phyloP scores from a whole-genome alignment of 139 green algal genomes.

The Eudorina sp. region DNA sequence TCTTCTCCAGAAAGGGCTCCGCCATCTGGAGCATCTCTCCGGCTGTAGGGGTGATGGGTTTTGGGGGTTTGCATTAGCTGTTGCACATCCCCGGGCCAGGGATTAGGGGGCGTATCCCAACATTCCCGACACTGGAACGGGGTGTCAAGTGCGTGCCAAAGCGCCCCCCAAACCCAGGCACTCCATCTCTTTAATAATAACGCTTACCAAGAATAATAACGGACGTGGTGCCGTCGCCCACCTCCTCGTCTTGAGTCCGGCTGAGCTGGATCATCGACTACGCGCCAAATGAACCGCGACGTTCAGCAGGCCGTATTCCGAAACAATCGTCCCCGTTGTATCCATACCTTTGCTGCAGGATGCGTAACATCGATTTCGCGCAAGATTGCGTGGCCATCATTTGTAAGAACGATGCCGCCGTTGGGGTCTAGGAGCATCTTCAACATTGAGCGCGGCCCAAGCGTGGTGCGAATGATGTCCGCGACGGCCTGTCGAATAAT shows the following conservation, averaged over 20 bases:
- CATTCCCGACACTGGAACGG: too few species aligned
- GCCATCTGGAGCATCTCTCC: conserved; percentile 96
- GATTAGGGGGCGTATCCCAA: too few species aligned
- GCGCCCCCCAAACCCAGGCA: background rate
- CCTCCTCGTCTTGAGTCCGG: conserved; percentile 97
- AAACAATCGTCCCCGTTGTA: too few species aligned
- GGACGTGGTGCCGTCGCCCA: conserved; percentile 99
- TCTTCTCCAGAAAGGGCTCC: conserved; percentile 94
- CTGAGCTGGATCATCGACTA: conserved; percentile 98
- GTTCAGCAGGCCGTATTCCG: too few species aligned
- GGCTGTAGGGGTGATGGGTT: conserved; percentile 68
- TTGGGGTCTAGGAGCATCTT: conserved; percentile 99
- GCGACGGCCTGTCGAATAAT: conserved; percentile 84
- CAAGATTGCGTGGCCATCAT: conserved; percentile 98
- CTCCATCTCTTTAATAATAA: background rate
- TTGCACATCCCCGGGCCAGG: too few species aligned
- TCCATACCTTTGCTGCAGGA: conserved; percentile 94
- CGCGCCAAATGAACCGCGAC: too few species aligned
- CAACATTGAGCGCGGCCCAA: conserved; percentile 97
- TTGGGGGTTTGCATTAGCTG: too few species aligned
- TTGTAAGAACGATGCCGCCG: conserved; percentile 98
- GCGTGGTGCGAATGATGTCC: conserved; percentile 98
- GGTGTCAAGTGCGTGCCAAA: too few species aligned
- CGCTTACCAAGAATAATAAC: conserved; percentile 96
- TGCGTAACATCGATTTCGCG: conserved; percentile 98